Evolutionary conservation across 768 basidiomycete species (phyloP).

Genomic region (Tricholoma furcatifolium): DNA sequence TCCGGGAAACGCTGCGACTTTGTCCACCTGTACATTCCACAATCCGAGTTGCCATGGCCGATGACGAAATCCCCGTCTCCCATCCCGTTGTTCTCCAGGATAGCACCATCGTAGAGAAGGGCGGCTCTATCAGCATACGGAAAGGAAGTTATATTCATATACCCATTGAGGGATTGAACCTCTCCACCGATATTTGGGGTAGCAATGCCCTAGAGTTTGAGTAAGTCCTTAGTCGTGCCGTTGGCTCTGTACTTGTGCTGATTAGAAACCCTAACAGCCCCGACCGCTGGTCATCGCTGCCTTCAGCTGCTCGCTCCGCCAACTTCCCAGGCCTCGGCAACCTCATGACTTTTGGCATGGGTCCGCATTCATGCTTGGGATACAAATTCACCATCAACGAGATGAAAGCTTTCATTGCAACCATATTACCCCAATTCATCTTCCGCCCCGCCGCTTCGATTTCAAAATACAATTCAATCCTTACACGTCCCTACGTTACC

Average conservation of each 20-base stretch:
- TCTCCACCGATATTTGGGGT: constrained; percentile 54
- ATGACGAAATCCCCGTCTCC: constrained; percentile 54
- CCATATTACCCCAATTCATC: constrained; percentile 42
- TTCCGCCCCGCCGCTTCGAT: constrained; percentile 44
- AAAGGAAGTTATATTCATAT: constrained; percentile 59
- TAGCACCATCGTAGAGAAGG: constrained; percentile 34
- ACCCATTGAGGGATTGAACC: constrained; percentile 55
- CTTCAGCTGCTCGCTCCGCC: constrained; percentile 30
- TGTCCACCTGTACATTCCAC: constrained; percentile 56
- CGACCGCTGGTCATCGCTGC: constrained; percentile 49
- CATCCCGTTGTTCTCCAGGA: constrained; percentile 40
- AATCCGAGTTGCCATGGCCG: constrained; percentile 51
- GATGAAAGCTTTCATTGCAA: constrained; percentile 50
- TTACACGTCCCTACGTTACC: constrained; percentile 48
- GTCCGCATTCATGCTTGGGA: constrained; percentile 49
- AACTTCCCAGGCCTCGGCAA: constrained; percentile 47
- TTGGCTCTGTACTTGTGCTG: constrained; percentile 6
- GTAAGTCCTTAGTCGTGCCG: constrained; percentile 32
- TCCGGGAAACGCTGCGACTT: constrained; percentile 57
- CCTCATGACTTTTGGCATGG: constrained; percentile 54
- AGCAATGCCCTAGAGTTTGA: constrained; percentile 51
- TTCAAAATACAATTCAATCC: constrained; percentile 45
- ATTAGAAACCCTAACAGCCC: constrained; percentile 34
- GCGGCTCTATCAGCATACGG: constrained; percentile 40
- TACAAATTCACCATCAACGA: constrained; percentile 46